Percentiles rank a stretch among this genome's conserved stretches.
Conservation (phyloP, 495 filamentous ascomycete species). For the Trypethelium eluteriae region DNA sequence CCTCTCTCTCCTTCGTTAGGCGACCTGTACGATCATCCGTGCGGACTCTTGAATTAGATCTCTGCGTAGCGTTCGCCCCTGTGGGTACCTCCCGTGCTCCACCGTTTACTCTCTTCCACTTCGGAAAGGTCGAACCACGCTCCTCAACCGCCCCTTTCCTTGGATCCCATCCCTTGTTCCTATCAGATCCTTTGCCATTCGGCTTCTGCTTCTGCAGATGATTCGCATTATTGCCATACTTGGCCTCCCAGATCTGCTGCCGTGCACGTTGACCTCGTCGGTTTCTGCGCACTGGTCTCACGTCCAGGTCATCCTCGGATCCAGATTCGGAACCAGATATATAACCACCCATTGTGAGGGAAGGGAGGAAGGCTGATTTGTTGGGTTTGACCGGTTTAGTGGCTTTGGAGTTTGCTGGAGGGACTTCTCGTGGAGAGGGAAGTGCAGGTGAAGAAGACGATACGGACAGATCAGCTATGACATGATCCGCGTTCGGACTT, state of each 20-base stretch:
- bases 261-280: slow-evolving; percentile 81
- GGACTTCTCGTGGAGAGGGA: slow-evolving; percentile 22
- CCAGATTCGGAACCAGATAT: slow-evolving; percentile 79
- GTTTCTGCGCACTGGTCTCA: slow-evolving; percentile 56
- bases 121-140: neutral
- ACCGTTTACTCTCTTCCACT: neutral
- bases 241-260: slow-evolving; percentile 84
- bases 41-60: neutral
- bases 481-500: slow-evolving; percentile 16
- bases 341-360: slow-evolving; percentile 79
- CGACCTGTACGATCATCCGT: neutral
- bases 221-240: slow-evolving; percentile 68
- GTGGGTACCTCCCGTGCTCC: neutral
- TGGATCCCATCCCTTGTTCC: slow-evolving; percentile 49
- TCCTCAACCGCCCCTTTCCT: slow-evolving; percentile 37
- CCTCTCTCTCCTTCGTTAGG: slow-evolving; percentile 42
- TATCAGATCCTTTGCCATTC: slow-evolving; percentile 21
- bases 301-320: slow-evolving; percentile 38
- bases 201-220: slow-evolving; percentile 48
- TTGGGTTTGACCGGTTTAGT: slow-evolving; percentile 29
- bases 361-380: slow-evolving; percentile 69
- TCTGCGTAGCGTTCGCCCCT: slow-evolving; percentile 20
- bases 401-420: slow-evolving; percentile 32
- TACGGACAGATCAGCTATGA: slow-evolving; percentile 34
- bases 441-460: slow-evolving; percentile 13